Evolutionary conservation across 805 yeast genomes (phyloP).

Genomic region (Torulaspora gathmanii): DNA sequence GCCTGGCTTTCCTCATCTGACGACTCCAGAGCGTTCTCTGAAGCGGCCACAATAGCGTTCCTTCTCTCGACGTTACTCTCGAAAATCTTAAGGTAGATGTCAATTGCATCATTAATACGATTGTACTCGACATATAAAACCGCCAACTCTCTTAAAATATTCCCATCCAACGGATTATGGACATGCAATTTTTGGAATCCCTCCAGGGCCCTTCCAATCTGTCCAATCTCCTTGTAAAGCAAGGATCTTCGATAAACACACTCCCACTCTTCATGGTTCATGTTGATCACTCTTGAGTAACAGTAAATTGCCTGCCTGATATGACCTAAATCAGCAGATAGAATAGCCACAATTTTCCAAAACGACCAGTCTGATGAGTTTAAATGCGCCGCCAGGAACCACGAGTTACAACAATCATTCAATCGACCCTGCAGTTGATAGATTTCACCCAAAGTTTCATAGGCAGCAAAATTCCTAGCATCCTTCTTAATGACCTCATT

Average conservation of each 20-base stretch:
- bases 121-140: constrained; percentile 46
- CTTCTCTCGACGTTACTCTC: constrained; percentile 52
- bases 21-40: constrained; percentile 33
- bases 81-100: constrained; percentile 58
- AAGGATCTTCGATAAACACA: constrained; percentile 61
- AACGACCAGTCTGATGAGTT: constrained; percentile 70
- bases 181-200: constrained; percentile 58
- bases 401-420: constrained; percentile 69
- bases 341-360: constrained; percentile 73
- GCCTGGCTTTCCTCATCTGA: constrained; percentile 30
- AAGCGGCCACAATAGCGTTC: constrained; percentile 29
- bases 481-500: constrained; percentile 72
- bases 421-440: constrained; percentile 60
- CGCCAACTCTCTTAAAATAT: constrained; percentile 58
- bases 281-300: constrained; percentile 59
- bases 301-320: constrained; percentile 74
- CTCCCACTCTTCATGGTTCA: constrained; percentile 47
- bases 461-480: constrained; percentile 74
- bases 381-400: constrained; percentile 79
- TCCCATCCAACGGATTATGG: constrained; percentile 54
- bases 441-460: constrained; percentile 83
- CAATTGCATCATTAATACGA: constrained; percentile 69
- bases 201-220: constrained; percentile 66
- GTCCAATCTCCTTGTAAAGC: constrained; percentile 61
- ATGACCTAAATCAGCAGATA: constrained; percentile 61